phyloP scores from a whole-genome alignment of 2,329 filamentous ascomycete species.

The Gaeumannomyces sp. region DNA sequence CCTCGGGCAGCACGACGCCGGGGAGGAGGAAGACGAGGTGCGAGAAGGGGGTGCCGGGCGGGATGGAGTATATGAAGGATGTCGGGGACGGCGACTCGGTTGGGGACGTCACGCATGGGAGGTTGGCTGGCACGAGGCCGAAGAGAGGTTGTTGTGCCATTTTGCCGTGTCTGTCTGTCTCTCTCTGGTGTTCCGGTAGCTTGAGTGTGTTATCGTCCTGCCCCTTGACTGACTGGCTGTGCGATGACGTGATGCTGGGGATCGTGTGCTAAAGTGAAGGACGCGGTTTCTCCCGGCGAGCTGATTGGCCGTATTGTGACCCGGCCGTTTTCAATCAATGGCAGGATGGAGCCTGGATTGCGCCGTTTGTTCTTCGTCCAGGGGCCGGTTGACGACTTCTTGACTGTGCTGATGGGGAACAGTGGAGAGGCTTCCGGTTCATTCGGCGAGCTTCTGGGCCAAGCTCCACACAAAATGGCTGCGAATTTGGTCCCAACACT shows the following conservation, averaged over 20 bases:
- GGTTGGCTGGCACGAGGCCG: constrained; percentile 55
- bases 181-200: neutral
- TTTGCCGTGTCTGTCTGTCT: constrained; percentile 1
- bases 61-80: constrained; percentile 50
- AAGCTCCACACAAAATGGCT: neutral
- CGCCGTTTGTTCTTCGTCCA: too few relatives aligned
- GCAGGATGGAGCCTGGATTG: neutral
- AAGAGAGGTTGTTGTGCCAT: constrained; percentile 45
- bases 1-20: constrained; percentile 62
- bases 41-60: constrained; percentile 51
- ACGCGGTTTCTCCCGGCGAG: too few relatives aligned
- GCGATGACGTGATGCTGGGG: neutral
- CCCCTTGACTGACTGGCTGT: neutral
- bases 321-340: too few relatives aligned
- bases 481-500: too few relatives aligned
- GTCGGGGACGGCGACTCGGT: constrained; percentile 46
- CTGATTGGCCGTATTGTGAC: too few relatives aligned
- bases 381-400: too few relatives aligned
- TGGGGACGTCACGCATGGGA: constrained; percentile 49
- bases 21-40: constrained; percentile 91
- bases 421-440: neutral
- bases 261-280: too few relatives aligned
- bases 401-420: neutral
- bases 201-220: neutral
- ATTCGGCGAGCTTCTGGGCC: neutral